Evolutionary conservation across 2,329 filamentous ascomycete species (phyloP), one percentile per base, ranked within the genome.

Genomic region (Arthrobotrys entomopaga): DNA sequence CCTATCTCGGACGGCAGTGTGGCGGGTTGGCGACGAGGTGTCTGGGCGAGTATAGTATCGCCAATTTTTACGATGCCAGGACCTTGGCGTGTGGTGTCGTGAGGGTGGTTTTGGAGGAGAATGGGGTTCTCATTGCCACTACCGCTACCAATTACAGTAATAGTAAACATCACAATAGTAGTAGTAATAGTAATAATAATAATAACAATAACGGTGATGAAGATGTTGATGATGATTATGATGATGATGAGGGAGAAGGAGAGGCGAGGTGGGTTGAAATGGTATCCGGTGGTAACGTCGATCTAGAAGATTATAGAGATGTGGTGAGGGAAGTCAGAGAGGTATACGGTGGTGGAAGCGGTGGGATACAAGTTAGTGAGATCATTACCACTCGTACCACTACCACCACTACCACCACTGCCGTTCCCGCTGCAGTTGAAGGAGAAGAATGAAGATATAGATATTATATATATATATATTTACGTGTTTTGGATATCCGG

Each of bases 51-150:
- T 80, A 80, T 65, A 69, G 76, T 42, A 74, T 81, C 10, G 76
- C 78, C 5, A 81, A 78, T 57, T 79, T 79, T 46, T 81, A 79
- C 56, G 78, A 79, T 16, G 78, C 78, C 1, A 77, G 79, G 48
- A 78, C 77, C 1, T 76, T 81, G 22, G 80, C 80, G 1, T 78
- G 22, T 79, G 79, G 65, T 78, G 78, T 54, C 67, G 75, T 78
- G 43, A 78, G 75, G 43, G 75, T 75, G 53, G 77, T 76, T 19
- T 61, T 78, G 69, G 77, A 79, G 42, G 77, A 75, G 10, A 67
- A 65, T 40, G 77, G 79, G 1, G 29, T 34, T 34, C 5, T 34
- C 29, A 34, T 34, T n/a, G n/a, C n/a, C 29, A 34, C 29, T 34
- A 34, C 29, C 29, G 6, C 29, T 10, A 34, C 29, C 2, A 46